A percentile compares a stretch with the other conserved stretches of the same genome.
Conservation (phyloP, 768 basidiomycete genomes). For the Suillus ampliporus region DNA sequence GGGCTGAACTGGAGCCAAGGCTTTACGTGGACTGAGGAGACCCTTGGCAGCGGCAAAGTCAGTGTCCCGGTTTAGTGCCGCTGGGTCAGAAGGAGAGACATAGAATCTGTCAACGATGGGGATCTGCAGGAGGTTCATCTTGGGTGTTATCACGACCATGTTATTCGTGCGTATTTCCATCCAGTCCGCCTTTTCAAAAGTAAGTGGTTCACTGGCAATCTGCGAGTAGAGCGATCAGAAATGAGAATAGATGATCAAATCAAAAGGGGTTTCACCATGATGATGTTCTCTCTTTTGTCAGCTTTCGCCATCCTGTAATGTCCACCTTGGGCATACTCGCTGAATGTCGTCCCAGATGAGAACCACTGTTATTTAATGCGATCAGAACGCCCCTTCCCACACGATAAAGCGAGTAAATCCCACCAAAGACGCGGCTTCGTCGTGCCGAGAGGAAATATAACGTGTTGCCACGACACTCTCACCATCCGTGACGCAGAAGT, state of each 20-base stretch:
- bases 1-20: slow-evolving; percentile 24
- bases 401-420: slow-evolving; percentile 8
- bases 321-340: slow-evolving; percentile 86
- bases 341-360: slow-evolving; percentile 93
- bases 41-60: slow-evolving; percentile 91
- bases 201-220: slow-evolving; percentile 93
- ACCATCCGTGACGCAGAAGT: slow-evolving; percentile 97
- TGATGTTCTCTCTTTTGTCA: slow-evolving; percentile 95
- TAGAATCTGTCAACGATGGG: slow-evolving; percentile 95
- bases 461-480: slow-evolving; percentile 92
- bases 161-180: slow-evolving; percentile 98
- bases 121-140: slow-evolving; percentile 93
- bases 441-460: slow-evolving; percentile 90
- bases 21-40: slow-evolving; percentile 67
- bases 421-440: slow-evolving; percentile 92
- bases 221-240: slow-evolving; percentile 27
- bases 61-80: slow-evolving; percentile 66
- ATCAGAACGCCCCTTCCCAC: slow-evolving; percentile 13
- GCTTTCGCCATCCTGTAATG: slow-evolving; percentile 96
- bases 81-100: slow-evolving; percentile 85
- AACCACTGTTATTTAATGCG: slow-evolving; percentile 66
- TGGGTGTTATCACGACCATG: slow-evolving; percentile 93
- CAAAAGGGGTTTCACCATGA: slow-evolving; percentile 60
- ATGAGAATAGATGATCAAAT: slow-evolving; percentile 18
- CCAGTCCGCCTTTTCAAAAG: slow-evolving; percentile 99